phyloP scores from a whole-genome alignment of 2,329 filamentous ascomycete species.

The Coniochaeta prunicola region DNA sequence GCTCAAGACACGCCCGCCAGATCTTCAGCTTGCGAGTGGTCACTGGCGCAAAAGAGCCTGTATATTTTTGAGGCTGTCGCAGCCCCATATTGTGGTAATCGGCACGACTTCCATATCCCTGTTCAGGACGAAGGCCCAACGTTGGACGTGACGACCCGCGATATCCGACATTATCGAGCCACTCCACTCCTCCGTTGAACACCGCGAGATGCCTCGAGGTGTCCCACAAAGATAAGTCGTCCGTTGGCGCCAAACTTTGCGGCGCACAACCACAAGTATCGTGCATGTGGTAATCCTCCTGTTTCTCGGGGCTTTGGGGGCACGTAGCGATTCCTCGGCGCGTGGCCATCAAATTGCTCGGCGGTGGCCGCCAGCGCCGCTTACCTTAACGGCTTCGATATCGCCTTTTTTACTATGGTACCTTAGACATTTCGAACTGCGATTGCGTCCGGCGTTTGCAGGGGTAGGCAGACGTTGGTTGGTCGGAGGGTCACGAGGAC shows the following conservation, averaged over 20 bases:
- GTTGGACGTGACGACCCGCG: not conserved
- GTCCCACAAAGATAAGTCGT: no score
- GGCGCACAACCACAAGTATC: not conserved
- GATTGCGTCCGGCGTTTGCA: not conserved
- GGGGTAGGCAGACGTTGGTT: not conserved
- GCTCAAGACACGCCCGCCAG: not conserved
- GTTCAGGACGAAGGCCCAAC: not conserved
- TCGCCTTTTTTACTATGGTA: not conserved
- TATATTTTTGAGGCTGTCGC: not conserved
- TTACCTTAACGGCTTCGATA: no score
- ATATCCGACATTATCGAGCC: not conserved
- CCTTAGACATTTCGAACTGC: not conserved
- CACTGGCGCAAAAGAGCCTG: not conserved
- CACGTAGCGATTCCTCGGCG: no score
- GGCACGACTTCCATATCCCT: not conserved
- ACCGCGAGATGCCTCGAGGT: not conserved
- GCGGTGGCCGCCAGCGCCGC: no score
- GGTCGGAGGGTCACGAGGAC: constrained; percentile 1
- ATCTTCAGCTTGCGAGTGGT: not conserved
- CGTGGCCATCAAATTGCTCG: no score
- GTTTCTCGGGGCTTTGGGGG: not conserved
- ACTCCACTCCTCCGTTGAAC: not conserved
- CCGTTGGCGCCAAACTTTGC: no score
- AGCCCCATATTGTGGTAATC: not conserved
- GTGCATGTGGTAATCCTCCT: not conserved